Evolutionary conservation across 2,329 filamentous ascomycete species (phyloP), one percentile per base, ranked within the genome.

Genomic region (Davidsoniella neocaledoniae): DNA sequence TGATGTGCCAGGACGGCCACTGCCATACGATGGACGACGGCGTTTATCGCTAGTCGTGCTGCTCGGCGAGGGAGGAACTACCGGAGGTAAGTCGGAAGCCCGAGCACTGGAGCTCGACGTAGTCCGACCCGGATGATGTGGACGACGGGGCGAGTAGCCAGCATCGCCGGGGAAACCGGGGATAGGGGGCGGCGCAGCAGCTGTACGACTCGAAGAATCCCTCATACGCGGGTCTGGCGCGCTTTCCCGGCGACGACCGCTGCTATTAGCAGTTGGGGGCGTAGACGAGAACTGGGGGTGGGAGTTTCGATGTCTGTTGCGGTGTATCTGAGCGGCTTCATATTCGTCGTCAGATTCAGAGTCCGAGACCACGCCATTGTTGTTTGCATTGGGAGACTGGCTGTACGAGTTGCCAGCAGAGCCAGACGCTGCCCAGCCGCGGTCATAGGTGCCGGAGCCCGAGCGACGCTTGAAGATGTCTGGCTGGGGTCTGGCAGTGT

Each of bases 401-500:
- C 43, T 43, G 37, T 51, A 40, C 1, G 49, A 44, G 36, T 48
- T 47, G 5, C 44, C 39, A 21, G 40, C 43, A 4, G 19, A 41
- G 29, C 40, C 6, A 17, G 43, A 14, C 2, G 26, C 12, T n/a
- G 41, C 42, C 50, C 50, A 52, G 9, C 39, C 21, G 23, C 17
- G 40, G n/a, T 51, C 49, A 43, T 48, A 40, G 6, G 45, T 43
- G n/a, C 46, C 50, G 8, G 50, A 48, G 14, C 41, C 45, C 12
- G 45, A 38, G n/a, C 46, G 45, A 23, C 45, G 44, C 9, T 17
- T 2, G 29, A 52, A 52, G 21, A 9, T 23, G 8, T 52, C 50
- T 9, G 16, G 19, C 9, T 43, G 23, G n/a, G 47, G 39, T 19
- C 47, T 29, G 9, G 47, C 12, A 43, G 17, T 46, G 5, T 33